Percentiles rank a stretch among this genome's conserved stretches.
Evolutionary conservation across 305 asterid genomes (phyloP).

Genomic region (Solanum hybrid): DNA sequence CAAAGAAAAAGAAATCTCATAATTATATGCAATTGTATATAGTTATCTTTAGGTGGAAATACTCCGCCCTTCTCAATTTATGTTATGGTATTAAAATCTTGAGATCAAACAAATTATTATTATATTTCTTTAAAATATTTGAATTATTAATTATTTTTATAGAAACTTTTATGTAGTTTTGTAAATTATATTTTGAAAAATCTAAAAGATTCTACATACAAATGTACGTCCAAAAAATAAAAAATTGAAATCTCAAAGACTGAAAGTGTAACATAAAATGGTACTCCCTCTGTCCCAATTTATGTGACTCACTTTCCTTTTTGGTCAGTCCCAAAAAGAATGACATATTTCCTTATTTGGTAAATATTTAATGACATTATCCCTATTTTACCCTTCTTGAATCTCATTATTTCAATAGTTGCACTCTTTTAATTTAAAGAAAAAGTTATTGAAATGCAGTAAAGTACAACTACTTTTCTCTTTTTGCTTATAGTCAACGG

Average conservation of each 20-base stretch:
- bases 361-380: no score
- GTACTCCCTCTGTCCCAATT: neutral
- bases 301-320: no score
- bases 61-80: neutral
- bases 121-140: neutral
- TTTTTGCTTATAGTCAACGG: no score
- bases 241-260: neutral
- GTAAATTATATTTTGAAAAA: neutral
- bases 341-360: no score
- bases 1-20: neutral
- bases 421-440: no score
- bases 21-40: neutral
- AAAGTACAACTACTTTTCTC: no score
- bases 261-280: neutral
- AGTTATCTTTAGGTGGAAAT: neutral
- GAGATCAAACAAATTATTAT: neutral
- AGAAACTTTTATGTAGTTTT: neutral
- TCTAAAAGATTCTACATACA: neutral
- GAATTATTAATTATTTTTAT: neutral
- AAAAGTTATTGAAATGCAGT: no score
- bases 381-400: no score
- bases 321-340: no score
- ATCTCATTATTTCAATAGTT: no score
- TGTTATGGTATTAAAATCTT: neutral
- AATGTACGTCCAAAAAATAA: neutral